Evolutionary conservation across 192 early-diverging fungal species (phyloP).

Genomic region (Backusella morwellensis): DNA sequence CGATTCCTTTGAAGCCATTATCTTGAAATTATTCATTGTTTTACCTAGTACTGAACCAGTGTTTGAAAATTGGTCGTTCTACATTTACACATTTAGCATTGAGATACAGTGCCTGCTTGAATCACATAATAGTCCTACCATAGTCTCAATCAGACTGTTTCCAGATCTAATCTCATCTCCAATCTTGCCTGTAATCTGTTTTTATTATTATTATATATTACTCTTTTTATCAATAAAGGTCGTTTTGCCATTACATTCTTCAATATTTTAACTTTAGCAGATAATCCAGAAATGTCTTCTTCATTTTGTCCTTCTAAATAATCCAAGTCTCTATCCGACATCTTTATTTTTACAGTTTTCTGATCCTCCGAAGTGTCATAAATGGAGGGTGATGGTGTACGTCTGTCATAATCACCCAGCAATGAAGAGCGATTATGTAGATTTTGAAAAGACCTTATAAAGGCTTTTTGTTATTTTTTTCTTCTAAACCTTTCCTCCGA

Average conservation of each 20-base stretch:
- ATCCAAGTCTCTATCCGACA: constrained; percentile 37
- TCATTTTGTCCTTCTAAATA: constrained; percentile 38
- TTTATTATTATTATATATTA: neutral
- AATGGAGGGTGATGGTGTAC: constrained; percentile 19
- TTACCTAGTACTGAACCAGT: constrained; percentile 29
- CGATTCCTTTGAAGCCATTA: constrained; percentile 39
- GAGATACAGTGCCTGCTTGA: neutral
- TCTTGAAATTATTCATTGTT: constrained; percentile 37
- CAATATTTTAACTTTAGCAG: constrained; percentile 35
- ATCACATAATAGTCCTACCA: constrained; percentile 23
- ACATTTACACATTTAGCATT: neutral
- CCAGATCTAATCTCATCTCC: constrained; percentile 38
- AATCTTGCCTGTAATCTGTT: constrained; percentile 38
- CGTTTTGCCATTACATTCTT: constrained; percentile 27
- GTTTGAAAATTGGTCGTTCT: constrained; percentile 43
- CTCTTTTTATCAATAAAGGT: neutral
- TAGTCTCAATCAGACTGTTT: constrained; percentile 34
- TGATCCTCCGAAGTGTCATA: constrained; percentile 1
- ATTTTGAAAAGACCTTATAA: constrained; percentile 32
- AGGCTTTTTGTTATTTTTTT: neutral
- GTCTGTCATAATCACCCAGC: constrained; percentile 27
- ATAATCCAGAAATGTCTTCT: constrained; percentile 30
- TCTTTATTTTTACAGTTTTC: neutral
- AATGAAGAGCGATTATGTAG: constrained; percentile 35
- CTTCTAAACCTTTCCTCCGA: neutral